Percentiles rank a stretch among this genome's conserved stretches.
phyloP scores from a whole-genome alignment of 139 green algal species.

The Picochlorum sp. region DNA sequence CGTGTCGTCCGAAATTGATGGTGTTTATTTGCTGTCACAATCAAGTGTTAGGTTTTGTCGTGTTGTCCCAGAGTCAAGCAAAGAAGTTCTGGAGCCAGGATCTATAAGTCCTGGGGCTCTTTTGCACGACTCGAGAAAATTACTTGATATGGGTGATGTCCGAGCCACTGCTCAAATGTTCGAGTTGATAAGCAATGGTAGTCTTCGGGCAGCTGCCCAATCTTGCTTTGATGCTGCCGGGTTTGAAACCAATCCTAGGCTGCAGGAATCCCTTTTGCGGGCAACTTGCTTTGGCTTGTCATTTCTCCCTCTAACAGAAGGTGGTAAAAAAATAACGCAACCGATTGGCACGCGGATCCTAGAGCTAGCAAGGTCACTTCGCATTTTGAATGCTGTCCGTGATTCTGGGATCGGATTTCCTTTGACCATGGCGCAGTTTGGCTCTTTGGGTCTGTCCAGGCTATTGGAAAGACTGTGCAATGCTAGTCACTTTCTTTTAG shows the following conservation, averaged over 20 bases:
- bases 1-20: slow-evolving; percentile 47
- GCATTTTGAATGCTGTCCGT: slow-evolving; percentile 67
- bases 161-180: slow-evolving; percentile 31
- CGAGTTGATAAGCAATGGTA: slow-evolving; percentile 29
- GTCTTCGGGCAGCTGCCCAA: slow-evolving; percentile 42
- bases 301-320: slow-evolving; percentile 29
- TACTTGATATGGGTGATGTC: slow-evolving; percentile 58
- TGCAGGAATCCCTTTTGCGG: slow-evolving; percentile 22
- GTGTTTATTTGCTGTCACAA: slow-evolving; percentile 50
- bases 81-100: slow-evolving; percentile 18
- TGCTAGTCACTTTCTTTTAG: slow-evolving; percentile 49
- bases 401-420: slow-evolving; percentile 58
- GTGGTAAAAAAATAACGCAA: neutral
- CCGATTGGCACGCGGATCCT: neutral
- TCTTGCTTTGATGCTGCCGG: slow-evolving; percentile 46
- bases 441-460: slow-evolving; percentile 41
- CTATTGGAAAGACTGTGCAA: slow-evolving; percentile 53
- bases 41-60: slow-evolving; percentile 45
- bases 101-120: slow-evolving; percentile 34
- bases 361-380: slow-evolving; percentile 33
- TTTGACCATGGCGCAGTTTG: slow-evolving; percentile 53
- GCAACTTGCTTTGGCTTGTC: slow-evolving; percentile 57
- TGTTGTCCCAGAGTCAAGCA: slow-evolving; percentile 37
- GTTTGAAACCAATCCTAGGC: slow-evolving; percentile 21
- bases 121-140: slow-evolving; percentile 67